These are phyloP conservation scores for Hemileccinum rubropunctum DNA, from an alignment of 768 basidiomycete genomes.

Conservation along the genomic window DNA sequence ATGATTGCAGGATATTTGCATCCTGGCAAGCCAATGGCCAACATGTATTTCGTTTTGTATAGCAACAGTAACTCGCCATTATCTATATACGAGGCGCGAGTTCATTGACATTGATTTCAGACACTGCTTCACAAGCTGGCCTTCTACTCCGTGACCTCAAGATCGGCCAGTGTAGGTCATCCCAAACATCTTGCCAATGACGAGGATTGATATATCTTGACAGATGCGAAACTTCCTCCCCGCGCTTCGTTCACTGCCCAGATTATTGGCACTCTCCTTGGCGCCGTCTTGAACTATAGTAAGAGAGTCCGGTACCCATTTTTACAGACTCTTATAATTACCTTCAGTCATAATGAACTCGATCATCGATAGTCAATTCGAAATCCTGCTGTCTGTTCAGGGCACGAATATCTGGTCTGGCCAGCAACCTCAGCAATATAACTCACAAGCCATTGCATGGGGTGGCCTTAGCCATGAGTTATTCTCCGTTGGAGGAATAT, in stretches of 20 bases:
- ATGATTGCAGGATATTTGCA: constrained; percentile 39
- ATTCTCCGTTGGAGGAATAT: constrained; percentile 30
- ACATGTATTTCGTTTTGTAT: constrained; percentile 44
- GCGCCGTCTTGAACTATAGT: constrained; percentile 46
- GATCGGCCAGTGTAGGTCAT: constrained; percentile 27
- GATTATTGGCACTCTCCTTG: constrained; percentile 53
- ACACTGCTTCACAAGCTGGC: constrained; percentile 47
- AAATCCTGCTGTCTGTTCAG: constrained; percentile 51
- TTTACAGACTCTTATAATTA: background rate
- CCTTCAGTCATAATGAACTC: constrained; percentile 57
- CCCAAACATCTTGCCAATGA: constrained; percentile 13
- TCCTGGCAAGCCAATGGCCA: constrained; percentile 40
- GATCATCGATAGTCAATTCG: constrained; percentile 49
- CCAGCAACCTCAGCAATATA: constrained; percentile 28
- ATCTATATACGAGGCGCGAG: constrained; percentile 38
- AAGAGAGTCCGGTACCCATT: background rate
- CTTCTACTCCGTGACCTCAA: constrained; percentile 58
- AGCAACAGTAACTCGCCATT: constrained; percentile 37
- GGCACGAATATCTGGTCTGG: constrained; percentile 43
- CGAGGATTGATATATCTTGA: constrained; percentile 30
- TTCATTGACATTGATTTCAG: constrained; percentile 34
- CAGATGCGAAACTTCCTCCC: constrained; percentile 55
- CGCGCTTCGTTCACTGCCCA: constrained; percentile 63
- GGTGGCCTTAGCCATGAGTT: constrained; percentile 37
- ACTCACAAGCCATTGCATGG: constrained; percentile 37